Percentiles rank a stretch among this genome's conserved stretches.
phyloP scores from a whole-genome alignment of 306 rosid species.

The Begonia fuchsioides region DNA sequence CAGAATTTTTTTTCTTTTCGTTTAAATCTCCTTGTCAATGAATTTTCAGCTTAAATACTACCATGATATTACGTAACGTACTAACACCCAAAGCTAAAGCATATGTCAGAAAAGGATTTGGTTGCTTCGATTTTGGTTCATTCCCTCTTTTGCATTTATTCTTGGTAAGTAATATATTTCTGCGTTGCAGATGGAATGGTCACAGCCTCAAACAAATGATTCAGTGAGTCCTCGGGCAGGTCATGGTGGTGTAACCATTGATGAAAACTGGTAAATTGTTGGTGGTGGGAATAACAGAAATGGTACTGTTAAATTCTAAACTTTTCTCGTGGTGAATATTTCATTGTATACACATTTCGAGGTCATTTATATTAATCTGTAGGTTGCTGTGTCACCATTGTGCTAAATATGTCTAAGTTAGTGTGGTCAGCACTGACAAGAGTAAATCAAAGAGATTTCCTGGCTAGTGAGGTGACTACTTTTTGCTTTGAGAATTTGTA shows the following conservation, averaged over 20 bases:
- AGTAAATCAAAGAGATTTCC: constrained; percentile 80
- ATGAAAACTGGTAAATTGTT: constrained; percentile 73
- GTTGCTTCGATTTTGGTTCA: no score
- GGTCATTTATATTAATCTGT: constrained; percentile 16
- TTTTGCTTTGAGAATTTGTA: neutral
- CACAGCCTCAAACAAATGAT: constrained; percentile 76
- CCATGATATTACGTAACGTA: no score
- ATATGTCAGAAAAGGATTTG: no score
- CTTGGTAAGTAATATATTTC: neutral
- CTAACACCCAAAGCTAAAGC: no score
- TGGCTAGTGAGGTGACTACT: constrained; percentile 85
- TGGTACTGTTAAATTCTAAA: constrained; percentile 40
- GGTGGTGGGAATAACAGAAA: constrained; percentile 93
- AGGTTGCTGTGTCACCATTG: constrained; percentile 87
- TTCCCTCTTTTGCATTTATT: no score
- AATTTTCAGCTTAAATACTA: no score
- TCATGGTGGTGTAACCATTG: constrained; percentile 71
- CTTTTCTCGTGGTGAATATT: neutral
- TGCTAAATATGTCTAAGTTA: constrained; percentile 77
- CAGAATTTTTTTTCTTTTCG: no score
- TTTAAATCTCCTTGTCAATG: no score
- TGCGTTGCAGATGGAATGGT: constrained; percentile 84
- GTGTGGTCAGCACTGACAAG: constrained; percentile 69
- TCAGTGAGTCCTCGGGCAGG: constrained; percentile 83
- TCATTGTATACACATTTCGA: neutral